Evolutionary conservation across 2,329 filamentous ascomycete genomes (phyloP), one percentile per base, ranked within the genome.

Genomic region (Penicillium occitanis): DNA sequence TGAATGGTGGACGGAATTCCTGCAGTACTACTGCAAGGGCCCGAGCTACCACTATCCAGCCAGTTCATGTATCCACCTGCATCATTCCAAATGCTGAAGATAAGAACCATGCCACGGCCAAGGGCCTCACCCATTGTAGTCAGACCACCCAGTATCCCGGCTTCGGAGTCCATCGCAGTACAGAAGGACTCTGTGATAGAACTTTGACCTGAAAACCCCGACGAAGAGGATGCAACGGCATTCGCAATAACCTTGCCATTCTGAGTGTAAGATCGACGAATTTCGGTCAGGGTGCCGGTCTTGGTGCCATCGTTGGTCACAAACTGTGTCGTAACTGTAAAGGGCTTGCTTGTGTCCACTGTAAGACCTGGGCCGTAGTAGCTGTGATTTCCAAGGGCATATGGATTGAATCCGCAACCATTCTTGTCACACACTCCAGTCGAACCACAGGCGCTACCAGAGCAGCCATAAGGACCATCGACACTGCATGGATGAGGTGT

Each of bases 271-370:
- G 88, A 82, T 71, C 88, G 86, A 71, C 84, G 84, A 75, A 90
- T 88, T 75, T 88, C 83, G 63, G 78, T 80, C 60, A 90, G 84
- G 13, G 79, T 77, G 64, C 87, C 87, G 68, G 77, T 77, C 67
- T 81, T 75, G 60, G 83, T 86, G 68, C 78, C 75, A 66, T 82
- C 80, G 64, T 73, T 68, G 62, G 85, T 86, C 69, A 87, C 77
- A 80, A 90, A 90, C 75, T 90, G 88, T 7, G 88, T 90, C 66
- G 90, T 85, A 22, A 91, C 87, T 7, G 87, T 90, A 71, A 90
- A 76, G 71, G 85, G 84, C 73, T 82, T 80, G 69, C 75, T 83
- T 63, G 87, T 88, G 74, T 90, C 84, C 70, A 91, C 79, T 58
- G 79, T 81, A 0, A 17, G 30, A 44, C 62, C 62, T 1, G 82